phyloP scores from a whole-genome alignment of 768 basidiomycete species.

The Plicaturopsis crispa region DNA sequence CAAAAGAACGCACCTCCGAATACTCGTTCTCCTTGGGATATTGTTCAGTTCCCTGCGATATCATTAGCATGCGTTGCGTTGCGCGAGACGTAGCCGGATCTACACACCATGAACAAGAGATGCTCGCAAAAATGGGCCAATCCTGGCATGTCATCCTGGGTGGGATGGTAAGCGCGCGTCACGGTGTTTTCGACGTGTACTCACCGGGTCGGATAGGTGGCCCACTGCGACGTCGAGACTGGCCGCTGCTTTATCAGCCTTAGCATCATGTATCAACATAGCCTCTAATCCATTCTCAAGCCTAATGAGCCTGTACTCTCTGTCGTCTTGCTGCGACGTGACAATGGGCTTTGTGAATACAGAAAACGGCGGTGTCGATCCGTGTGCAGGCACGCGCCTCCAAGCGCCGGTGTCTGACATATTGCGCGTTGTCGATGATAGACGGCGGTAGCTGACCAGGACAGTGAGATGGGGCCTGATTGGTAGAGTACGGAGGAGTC shows the following conservation, averaged over 20 bases:
- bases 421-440: no score
- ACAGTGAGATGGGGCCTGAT: no score
- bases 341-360: slow-evolving; percentile 55
- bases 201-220: slow-evolving; percentile 86
- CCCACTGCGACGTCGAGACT: slow-evolving; percentile 93
- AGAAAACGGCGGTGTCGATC: slow-evolving; percentile 34
- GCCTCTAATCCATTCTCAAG: slow-evolving; percentile 90
- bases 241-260: slow-evolving; percentile 91
- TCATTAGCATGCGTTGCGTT: background rate
- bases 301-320: slow-evolving; percentile 73
- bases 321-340: slow-evolving; percentile 70
- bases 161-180: no score
- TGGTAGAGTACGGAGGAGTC: no score
- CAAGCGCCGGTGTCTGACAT: no score
- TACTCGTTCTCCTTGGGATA: slow-evolving; percentile 95
- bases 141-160: slow-evolving; percentile 84
- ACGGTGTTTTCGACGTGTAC: no score
- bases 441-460: no score
- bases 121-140: slow-evolving; percentile 96
- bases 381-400: slow-evolving; percentile 2
- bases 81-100: slow-evolving; percentile 2
- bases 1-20: slow-evolving; percentile 48
- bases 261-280: slow-evolving; percentile 73
- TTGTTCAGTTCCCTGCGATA: slow-evolving; percentile 64
- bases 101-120: slow-evolving; percentile 84